phyloP scores from a whole-genome alignment of 306 rosid genomes.

The Styphnolobium japonicum region DNA sequence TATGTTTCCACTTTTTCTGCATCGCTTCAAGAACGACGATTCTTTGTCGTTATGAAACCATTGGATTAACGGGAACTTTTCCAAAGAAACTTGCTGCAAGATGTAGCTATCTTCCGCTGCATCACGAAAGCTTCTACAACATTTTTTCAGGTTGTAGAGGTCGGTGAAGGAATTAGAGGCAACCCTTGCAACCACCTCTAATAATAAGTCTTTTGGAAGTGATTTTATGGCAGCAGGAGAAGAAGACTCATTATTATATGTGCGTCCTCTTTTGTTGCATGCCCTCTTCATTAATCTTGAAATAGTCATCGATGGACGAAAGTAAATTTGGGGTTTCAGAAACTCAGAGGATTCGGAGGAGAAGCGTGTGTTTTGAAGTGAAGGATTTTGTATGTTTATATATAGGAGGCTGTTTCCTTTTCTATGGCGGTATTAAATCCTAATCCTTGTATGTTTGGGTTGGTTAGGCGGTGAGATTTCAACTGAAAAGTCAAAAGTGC shows the following conservation, averaged over 20 bases:
- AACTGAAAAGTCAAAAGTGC: too few relatives aligned
- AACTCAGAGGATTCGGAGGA: too few relatives aligned
- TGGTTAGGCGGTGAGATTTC: too few relatives aligned
- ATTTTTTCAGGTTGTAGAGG: neutral
- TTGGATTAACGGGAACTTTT: neutral
- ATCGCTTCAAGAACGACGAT: neutral
- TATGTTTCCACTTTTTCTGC: constrained; percentile 3
- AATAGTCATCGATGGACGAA: neutral
- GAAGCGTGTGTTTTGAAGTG: neutral
- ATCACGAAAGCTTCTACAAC: constrained; percentile 21
- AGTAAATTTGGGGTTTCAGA: too few relatives aligned
- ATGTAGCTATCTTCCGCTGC: neutral
- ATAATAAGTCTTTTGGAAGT: constrained; percentile 23
- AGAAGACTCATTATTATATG: neutral
- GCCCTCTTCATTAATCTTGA: neutral
- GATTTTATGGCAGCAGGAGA: neutral
- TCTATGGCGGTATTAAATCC: too few relatives aligned
- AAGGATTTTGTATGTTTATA: neutral
- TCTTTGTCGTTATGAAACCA: neutral
- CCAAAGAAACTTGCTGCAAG: neutral
- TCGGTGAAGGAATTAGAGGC: constrained; percentile 22
- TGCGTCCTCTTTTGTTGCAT: neutral
- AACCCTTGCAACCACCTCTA: constrained; percentile 6
- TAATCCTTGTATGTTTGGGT: too few relatives aligned
- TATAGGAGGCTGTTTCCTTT: neutral